Base-by-base conservation (phyloP, 2,329 filamentous ascomycete species). In the Curvularia lunata region DNA sequence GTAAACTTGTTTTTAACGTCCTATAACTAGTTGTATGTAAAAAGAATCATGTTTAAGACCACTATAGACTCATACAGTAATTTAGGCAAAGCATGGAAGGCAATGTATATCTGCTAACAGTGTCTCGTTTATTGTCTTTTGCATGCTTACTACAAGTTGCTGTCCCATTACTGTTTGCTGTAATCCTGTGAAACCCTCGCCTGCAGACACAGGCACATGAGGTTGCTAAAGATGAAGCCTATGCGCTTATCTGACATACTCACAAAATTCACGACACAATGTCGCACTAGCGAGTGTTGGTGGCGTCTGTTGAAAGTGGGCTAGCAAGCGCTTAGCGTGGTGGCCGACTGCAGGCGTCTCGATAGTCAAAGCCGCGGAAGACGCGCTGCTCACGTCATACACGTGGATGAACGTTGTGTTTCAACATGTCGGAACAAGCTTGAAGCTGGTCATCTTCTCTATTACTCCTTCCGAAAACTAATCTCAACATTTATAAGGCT, bases 261-360 rank as follows among this genome's bases (percentile, higher is more conserved):
- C 21, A 21, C 40, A 27, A 19, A 42, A 42, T n/a, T 42, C 40
- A 42, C 21, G 12, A 42, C 40, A 42, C 25, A 42, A 42, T 10
- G 40, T 42, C 19, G 40, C 40, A 42, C 13, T 42, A 42, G 40
- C 40, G 38, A 41, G 40, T 42, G 40, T 42, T 42, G 40, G 40
- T 42, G 40, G 21, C 40, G 40, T 42, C 40, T 42, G 40, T 25
- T 42, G 40, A 27, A 42, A 42, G 12, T 21, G 21, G 25, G 40
- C 21, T 13, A 42, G 40, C 40, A 21, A 42, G 40, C 21, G 40
- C 40, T 42, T 42, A 42, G 40, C 21, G 21, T 42, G 40, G 40
- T 19, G 40, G 40, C 40, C 21, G 40, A 42, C 21, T 42, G 21
- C 40, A 42, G 10, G 16, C 40, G 40, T 42, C 21, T 42, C 21